Evolutionary conservation across 495 filamentous ascomycete genomes (phyloP).

Genomic region (Penicillium riverlandense): DNA sequence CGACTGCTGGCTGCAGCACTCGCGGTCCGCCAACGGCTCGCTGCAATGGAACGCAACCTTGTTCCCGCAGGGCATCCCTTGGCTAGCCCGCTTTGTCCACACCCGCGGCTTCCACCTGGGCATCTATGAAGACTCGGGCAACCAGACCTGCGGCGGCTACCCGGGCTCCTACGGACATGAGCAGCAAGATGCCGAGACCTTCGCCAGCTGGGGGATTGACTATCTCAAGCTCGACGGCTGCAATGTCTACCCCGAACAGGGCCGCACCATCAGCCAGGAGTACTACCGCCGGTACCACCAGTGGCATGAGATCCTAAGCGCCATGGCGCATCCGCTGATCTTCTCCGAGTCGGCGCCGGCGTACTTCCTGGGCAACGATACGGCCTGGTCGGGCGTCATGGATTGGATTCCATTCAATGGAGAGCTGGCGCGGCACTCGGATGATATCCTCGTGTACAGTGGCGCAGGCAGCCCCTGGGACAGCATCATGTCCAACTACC

Average conservation of each 20-base stretch:
- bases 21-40: conserved; percentile 21
- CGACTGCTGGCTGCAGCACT: conserved; percentile 33
- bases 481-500: conserved; percentile 36
- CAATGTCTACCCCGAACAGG: conserved; percentile 22
- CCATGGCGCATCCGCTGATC: conserved; percentile 26
- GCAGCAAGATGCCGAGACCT: conserved; percentile 27
- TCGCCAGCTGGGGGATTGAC: conserved; percentile 34
- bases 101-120: conserved; percentile 28
- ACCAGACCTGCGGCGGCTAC: conserved; percentile 33
- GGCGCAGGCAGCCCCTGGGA: conserved; percentile 29
- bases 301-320: conserved; percentile 27
- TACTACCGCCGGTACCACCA: conserved; percentile 23
- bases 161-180: conserved; percentile 32
- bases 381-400: conserved; percentile 34
- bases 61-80: conserved; percentile 34
- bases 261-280: conserved; percentile 17
- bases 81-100: conserved; percentile 27
- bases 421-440: conserved; percentile 35
- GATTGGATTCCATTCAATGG: conserved; percentile 29
- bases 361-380: conserved; percentile 29
- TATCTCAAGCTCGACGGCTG: conserved; percentile 38
- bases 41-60: conserved; percentile 27
- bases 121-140: conserved; percentile 36
- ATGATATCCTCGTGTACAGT: conserved; percentile 32
- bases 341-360: conserved; percentile 38